Base-by-base conservation (phyloP, 192 early-diverging fungal species). In the Linnemannia elongata region DNA sequence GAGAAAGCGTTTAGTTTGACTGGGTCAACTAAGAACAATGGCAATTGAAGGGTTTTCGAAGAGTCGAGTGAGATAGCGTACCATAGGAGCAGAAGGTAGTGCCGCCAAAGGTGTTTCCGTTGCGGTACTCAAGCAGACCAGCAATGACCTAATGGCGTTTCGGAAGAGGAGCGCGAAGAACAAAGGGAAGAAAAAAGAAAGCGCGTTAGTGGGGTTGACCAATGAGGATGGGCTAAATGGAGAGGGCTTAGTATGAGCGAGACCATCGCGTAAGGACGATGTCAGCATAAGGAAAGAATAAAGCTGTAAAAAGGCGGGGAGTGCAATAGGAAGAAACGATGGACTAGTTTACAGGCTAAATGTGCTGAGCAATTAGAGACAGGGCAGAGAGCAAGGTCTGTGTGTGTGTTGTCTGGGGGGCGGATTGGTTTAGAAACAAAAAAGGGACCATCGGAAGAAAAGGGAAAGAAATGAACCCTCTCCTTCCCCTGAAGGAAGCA, bases 81-180 rank as follows among this genome's bases (percentile, higher is more conserved):
- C 82, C 83, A 72, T 85, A 85, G 4, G 83, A 78, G 22, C 77
- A 80, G 69, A 85, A 85, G 10, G 83, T 81, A 24, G 78, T 86
- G 44, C 79, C 84, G 12, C 84, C 79, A 55, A 86, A 86, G 7
- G 84, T 86, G 71, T 81, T 86, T 24, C 85, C 80, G 52, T 87
- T 81, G 27, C 80, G 72, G 54, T 71, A 81, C 35, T 87, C 85
- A 27, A 81, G 80, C 52, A 81, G n/a, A 18, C 80, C 79, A 63
- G 79, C 85, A 60, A 87, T 78, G 63, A 87, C 74, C 79, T 81
- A 74, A 60, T 52, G 27, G 20, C 36, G 18, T 41, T 20, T 22
- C 42, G 30, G 13, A 71, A 38, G 38, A 12, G 38, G 6, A 13
- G 22, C 27, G 27, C 30, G 60, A 33, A 33, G n/a, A 27, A 60